phyloP scores from a whole-genome alignment of 176 grass and related monocot genomes.

The Dactylis glomerata region DNA sequence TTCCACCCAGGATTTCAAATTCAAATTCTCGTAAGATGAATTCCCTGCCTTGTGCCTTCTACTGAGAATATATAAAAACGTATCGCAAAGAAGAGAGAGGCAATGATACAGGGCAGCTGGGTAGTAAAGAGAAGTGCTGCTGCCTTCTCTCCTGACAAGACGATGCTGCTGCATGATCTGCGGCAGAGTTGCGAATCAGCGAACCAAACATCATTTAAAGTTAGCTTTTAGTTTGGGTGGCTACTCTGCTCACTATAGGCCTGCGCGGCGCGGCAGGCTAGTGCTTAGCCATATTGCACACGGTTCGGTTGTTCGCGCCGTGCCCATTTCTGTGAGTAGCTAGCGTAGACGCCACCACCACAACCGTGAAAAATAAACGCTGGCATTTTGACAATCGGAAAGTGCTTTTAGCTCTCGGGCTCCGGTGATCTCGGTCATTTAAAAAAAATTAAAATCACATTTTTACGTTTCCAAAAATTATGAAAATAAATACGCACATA shows the following conservation, averaged over 20 bases:
- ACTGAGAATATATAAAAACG: not conserved
- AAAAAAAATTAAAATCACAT: no score
- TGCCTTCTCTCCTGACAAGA: not conserved
- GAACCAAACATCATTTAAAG: conserved; percentile 1
- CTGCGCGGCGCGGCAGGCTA: not conserved
- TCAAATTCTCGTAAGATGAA: no score
- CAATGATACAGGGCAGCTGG: not conserved
- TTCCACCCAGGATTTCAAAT: no score
- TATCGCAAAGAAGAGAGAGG: no score
- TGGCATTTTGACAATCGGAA: no score
- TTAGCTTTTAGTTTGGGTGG: not conserved
- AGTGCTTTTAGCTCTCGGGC: no score
- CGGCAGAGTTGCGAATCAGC: not conserved
- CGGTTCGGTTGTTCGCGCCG: not conserved
- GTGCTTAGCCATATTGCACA: conserved; percentile 10
- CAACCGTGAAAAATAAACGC: not conserved
- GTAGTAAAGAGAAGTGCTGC: conserved; percentile 5
- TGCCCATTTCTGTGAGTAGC: not conserved
- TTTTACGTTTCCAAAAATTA: no score
- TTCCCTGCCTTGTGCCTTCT: no score
- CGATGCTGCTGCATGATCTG: not conserved
- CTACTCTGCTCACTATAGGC: not conserved
- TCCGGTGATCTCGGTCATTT: no score
- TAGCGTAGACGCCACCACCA: not conserved
- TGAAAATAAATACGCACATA: no score